These are phyloP conservation scores for Lipomyces sp. DNA, from an alignment of 805 yeast genomes.

Conservation along the genomic window DNA sequence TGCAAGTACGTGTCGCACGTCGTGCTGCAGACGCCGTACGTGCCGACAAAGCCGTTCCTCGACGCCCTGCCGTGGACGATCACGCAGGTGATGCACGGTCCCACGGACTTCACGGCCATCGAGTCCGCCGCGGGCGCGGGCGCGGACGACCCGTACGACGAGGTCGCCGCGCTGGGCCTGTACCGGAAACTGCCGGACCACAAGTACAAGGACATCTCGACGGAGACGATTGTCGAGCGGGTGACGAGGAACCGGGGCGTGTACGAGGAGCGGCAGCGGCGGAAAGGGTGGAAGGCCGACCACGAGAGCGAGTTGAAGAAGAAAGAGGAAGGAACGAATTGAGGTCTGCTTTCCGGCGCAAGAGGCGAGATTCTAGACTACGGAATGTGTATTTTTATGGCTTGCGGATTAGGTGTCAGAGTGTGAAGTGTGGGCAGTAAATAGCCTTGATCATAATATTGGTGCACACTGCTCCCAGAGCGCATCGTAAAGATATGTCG, in stretches of 20 bases:
- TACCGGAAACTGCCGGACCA: slow-evolving; percentile 50
- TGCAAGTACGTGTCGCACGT: slow-evolving; percentile 57
- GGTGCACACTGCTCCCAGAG: too few relatives aligned
- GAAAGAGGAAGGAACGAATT: neutral
- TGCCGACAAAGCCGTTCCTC: slow-evolving; percentile 46
- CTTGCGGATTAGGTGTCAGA: too few relatives aligned
- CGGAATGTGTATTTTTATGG: too few relatives aligned
- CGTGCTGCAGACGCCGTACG: slow-evolving; percentile 64
- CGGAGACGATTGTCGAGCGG: slow-evolving; percentile 69
- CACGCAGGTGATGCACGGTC: slow-evolving; percentile 53
- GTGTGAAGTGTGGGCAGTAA: too few relatives aligned
- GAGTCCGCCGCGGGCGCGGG: slow-evolving; percentile 2
- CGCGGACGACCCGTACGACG: slow-evolving; percentile 40
- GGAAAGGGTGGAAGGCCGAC: slow-evolving; percentile 78
- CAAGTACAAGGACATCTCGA: slow-evolving; percentile 60
- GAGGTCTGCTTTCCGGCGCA: too few relatives aligned
- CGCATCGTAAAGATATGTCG: too few relatives aligned
- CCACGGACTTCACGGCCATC: slow-evolving; percentile 40
- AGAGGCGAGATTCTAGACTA: too few relatives aligned
- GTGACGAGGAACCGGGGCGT: slow-evolving; percentile 64
- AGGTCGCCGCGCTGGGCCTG: slow-evolving; percentile 38
- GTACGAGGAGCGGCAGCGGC: slow-evolving; percentile 81
- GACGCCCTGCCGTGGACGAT: slow-evolving; percentile 36
- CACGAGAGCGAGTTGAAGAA: slow-evolving; percentile 41
- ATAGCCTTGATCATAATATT: too few relatives aligned